Evolutionary conservation across 2,329 filamentous ascomycete species (phyloP), one percentile per base, ranked within the genome.

Genomic region (Penicillium sp.): DNA sequence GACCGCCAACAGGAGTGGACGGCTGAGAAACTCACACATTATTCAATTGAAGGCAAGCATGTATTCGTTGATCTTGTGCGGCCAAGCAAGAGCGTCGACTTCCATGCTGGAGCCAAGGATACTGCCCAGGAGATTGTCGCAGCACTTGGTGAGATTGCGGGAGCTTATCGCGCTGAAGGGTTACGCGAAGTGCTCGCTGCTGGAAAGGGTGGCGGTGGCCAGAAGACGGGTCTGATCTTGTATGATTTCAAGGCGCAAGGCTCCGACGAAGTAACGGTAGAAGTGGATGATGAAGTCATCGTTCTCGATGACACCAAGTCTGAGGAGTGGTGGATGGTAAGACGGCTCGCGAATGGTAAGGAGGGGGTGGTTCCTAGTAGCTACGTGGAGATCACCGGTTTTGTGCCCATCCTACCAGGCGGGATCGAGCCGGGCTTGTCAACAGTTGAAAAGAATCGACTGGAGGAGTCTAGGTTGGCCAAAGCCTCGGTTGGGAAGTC

Each of bases 291-390:
- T 70, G 93, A 99, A 70, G 93, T 99, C 41, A 79, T 96, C 44
- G 81, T 99, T 53, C 74, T 98, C 55, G 93, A 99, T 70, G 92
- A 97, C 69, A 86, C 82, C 33, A 95, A 93, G 76, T 97, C 93
- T 61, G 92, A 97, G 57, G 95, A 99, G 72, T 99, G 95, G 95
- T 98, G 95, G 93, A 92, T 95, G 80, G 91, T 99, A 35, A 86
- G 90, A 58, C 86, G 93, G 35, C 70, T 97, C 61, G 96, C 92
- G 78, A 98, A 92, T 71, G 91, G 91, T 65, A 95, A 92, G 71
- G 91, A 97, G 77, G 95, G 95, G 39, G 95, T 99, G 26, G 93
- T 99, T 9, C 95, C 95, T 14, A 95, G 92, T 79, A 96, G 91
- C 75, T 99, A 98, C 70, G 88, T 99, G 66, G 93, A 99, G 73